Base-by-base conservation (phyloP, 1,139 yeast genomes). In the Taphrina communis region DNA sequence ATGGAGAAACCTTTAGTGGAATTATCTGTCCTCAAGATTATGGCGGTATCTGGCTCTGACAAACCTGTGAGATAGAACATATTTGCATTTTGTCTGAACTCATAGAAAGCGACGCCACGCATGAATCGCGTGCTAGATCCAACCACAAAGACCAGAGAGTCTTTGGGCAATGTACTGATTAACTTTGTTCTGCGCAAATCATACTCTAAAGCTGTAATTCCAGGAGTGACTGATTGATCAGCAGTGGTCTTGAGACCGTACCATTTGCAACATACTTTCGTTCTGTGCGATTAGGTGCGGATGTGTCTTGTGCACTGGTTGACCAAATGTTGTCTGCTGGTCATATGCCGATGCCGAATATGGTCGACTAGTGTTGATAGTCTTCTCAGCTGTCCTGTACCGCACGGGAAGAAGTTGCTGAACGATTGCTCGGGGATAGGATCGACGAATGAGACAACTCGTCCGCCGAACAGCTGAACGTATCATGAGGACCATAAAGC, bases 51-150 rank as follows among this genome's bases (percentile, higher is more conserved):
- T 1, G 99, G 97, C 76, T 94, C 99, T 71, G 90, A 82, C 89
- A 97, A 93, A 11, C 75, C 75, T 66, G 58, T 42, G n/a, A 67
- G 59, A 39, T 59, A 57, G 31, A 19, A 65, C 66, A 95, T 81
- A 77, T 94, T 93, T 69, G 90, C 95, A 75, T 92, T 89, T 78
- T 94, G 99, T 75, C 93, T 96, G 76, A 95, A 95, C 66, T 88
- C 89, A 76, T 92, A 86, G 75, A 94, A 94, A 0, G 94, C 99
- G 12, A 94, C 86, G 0, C 97, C 97, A 0, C 97, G 87, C 14
- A 96, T 90, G 78, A 82, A 90, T 76, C 90, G 88, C 8, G 88
- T 82, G 51, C 84, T 82, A 74, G 86, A 85, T 14, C 60, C 97
- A 1, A 89, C 85, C 3, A 93, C 77, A 51, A 94, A 85, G 0